Evolutionary conservation across 2,329 filamentous ascomycete genomes (phyloP), one percentile per base, ranked within the genome.

Genomic region (Raffaelea arxii): DNA sequence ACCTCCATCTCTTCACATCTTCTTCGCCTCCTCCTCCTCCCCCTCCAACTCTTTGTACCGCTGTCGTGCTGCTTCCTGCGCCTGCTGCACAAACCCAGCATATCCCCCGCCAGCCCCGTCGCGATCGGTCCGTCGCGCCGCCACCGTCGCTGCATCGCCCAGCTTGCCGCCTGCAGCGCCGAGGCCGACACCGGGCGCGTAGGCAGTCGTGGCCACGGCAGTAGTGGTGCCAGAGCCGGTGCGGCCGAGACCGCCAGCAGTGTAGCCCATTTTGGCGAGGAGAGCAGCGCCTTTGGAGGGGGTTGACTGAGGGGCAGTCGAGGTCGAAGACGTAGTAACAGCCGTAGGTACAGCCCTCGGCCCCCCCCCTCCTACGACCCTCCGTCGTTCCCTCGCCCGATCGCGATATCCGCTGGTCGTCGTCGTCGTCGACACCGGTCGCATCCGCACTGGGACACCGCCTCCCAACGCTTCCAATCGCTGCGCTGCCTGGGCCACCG

Each of bases 241-340:
- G 0, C 75, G 78, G 2, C 83, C 83, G 4, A 86, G 67, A 0
- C 83, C 82, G 9, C 83, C 82, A 1, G 72, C 68, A 21, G 67
- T 77, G 82, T 82, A 86, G 23, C 83, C 83, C 77, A 85, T 84
- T 67, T 86, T 86, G 35, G 79, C 77, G 35, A 87, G 67, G 57
- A 86, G 70, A 3, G 78, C 77, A 0, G 79, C 79, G 12, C 82
- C 81, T 60, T 82, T 85, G 30, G 77, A 80, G 49, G 69, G 64
- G 43, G 60, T 59, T 6, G 69, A 63, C 25, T 65, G 61, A 7
- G 59, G 57, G 18, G 51, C 46, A 25, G 65, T 61, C 7, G 59
- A 57, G 16, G 50, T 46, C 7, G 63, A 59, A 16, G 6, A 51
- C 5, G 44, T 16, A 2, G 27, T 3, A n/a, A 18, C 10, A 4